Base-by-base conservation (phyloP, 2,329 filamentous ascomycete genomes). In the Trichocomaceae sp. region DNA sequence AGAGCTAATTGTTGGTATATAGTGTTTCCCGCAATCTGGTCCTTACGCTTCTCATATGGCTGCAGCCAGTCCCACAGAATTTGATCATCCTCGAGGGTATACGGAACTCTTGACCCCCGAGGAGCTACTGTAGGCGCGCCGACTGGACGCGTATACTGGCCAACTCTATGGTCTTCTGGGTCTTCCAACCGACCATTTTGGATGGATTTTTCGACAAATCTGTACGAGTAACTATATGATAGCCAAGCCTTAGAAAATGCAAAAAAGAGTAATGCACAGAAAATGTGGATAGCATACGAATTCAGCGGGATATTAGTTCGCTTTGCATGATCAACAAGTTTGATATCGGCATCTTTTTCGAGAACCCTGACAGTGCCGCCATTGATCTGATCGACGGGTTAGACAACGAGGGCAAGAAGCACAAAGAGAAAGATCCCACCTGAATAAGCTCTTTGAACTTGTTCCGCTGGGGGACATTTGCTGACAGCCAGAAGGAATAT, bases 401-500 rank as follows among this genome's bases (percentile, higher is more conserved):
- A 51, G 39, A 13, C 29, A 31, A 8, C 2, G 26, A n/a, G 42
- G 17, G 13, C 12, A 15, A 10, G n/a, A 12, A 2, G 23, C 26
- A 15, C 46, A 12, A 22, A 2, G 10, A 23, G 7, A 22, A 35
- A 50, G 39, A 45, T 23, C 52, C 54, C 50, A 76, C 74, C 62
- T 66, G 66, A 56, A 84, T 78, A 47, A 74, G 65, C n/a, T 77
- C 67, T 44, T 78, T 69, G 60, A 79, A 76, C 50, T 69, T 68
- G 22, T 60, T 64, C 52, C 82, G 78, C 41, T 71, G 65, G 9
- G 82, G 82, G 22, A 82, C 69, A 53, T 75, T 76, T 55, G 76
- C 75, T 20, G 79, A 75, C 39, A 86, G 64, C 77, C 81, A 85
- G 68, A 86, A 84, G 46, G 72, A 79, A 55, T 73, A 72, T 45